Evolutionary conservation across 139 green algal species (phyloP).

Genomic region (Coccomyxa sp.): DNA sequence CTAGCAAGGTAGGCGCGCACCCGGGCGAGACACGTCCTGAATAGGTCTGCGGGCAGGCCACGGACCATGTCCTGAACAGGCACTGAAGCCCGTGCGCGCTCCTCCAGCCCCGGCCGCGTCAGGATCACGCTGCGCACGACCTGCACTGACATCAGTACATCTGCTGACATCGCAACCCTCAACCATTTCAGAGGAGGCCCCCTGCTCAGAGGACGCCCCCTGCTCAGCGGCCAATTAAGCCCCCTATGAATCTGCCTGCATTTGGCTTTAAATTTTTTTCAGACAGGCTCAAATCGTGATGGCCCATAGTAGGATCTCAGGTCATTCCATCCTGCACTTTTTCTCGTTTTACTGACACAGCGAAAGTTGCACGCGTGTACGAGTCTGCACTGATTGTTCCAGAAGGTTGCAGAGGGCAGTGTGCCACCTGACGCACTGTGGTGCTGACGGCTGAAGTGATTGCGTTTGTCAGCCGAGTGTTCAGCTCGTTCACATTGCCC

Average conservation of each 20-base stretch:
- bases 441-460: background rate
- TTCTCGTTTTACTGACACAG: no score
- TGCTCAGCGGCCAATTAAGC: no score
- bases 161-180: constrained; percentile 17
- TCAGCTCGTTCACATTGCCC: constrained; percentile 24
- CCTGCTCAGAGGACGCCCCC: no score
- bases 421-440: constrained; percentile 4
- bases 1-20: background rate
- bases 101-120: constrained; percentile 8
- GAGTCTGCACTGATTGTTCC: no score
- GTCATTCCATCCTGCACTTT: no score
- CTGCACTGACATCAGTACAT: constrained; percentile 16
- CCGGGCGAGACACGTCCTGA: constrained; percentile 36
- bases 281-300: no score
- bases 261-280: no score
- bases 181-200: background rate
- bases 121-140: constrained; percentile 36
- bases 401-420: no score
- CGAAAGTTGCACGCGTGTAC: no score
- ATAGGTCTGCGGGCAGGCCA: constrained; percentile 40
- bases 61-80: constrained; percentile 34
- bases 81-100: constrained; percentile 12
- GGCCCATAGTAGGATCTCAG: no score
- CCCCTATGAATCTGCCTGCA: no score
- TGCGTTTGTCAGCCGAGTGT: background rate